Percentiles rank a stretch among this genome's conserved stretches.
Evolutionary conservation across 345 rosid species (phyloP).

Genomic region (Nephelium lappaceum): DNA sequence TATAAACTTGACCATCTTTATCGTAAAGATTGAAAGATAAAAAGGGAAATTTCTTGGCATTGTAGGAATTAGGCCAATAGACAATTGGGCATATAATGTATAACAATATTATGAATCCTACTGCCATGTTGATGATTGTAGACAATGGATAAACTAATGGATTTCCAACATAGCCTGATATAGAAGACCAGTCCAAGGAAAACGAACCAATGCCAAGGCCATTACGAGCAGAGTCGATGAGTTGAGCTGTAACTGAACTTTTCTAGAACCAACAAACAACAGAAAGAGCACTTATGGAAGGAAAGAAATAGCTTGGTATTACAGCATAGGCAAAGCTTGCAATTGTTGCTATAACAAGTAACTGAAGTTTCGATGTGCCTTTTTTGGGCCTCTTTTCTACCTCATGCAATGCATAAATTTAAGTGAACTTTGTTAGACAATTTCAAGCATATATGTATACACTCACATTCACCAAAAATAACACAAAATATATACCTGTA

Average conservation of each 20-base stretch:
- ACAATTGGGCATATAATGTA: conserved; percentile 25
- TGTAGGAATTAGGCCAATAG: conserved; percentile 25
- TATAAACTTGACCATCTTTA: conserved; percentile 17
- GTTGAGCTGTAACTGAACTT: conserved; percentile 3
- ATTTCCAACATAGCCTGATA: background rate
- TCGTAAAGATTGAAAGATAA: conserved; percentile 20
- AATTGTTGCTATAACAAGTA: conserved; percentile 25
- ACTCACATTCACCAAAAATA: no score
- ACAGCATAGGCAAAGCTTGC: conserved; percentile 32
- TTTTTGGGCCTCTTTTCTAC: conserved; percentile 15
- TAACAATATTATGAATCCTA: conserved; percentile 23
- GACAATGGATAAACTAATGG: conserved; percentile 18
- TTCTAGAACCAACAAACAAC: conserved; percentile 23
- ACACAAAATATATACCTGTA: background rate
- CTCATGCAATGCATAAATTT: conserved; percentile 13
- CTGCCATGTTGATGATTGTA: conserved; percentile 21
- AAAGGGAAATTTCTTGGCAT: conserved; percentile 32
- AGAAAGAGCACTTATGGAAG: conserved; percentile 30
- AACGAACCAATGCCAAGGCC: conserved; percentile 16
- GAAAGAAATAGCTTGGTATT: conserved; percentile 33
- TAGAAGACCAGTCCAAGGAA: conserved; percentile 3
- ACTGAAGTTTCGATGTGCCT: conserved; percentile 21
- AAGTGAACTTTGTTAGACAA: no score
- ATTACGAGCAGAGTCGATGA: conserved; percentile 12
- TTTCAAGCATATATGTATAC: no score